Evolutionary conservation across 2,329 filamentous ascomycete genomes (phyloP).

Genomic region (Talaromyces sp.): DNA sequence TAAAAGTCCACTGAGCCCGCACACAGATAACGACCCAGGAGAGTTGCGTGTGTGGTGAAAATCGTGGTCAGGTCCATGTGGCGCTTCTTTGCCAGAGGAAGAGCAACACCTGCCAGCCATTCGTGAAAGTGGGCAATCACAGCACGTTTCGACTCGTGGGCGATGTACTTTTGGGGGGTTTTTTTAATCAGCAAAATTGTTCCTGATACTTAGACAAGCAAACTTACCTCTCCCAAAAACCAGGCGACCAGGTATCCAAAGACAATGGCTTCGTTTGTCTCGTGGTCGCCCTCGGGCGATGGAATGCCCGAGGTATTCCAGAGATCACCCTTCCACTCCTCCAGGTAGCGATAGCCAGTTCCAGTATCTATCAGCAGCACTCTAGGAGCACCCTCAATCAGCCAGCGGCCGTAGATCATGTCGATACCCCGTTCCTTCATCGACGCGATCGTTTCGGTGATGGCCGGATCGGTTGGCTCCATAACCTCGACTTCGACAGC

Average conservation of each 20-base stretch:
- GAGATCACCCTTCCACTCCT: slow-evolving; percentile 96
- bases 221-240: slow-evolving; percentile 89
- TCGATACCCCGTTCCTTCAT: slow-evolving; percentile 92
- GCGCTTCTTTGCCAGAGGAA: slow-evolving; percentile 87
- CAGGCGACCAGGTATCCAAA: slow-evolving; percentile 97
- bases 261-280: slow-evolving; percentile 96
- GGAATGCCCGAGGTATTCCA: slow-evolving; percentile 93
- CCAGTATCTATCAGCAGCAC: slow-evolving; percentile 94
- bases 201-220: not conserved
- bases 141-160: slow-evolving; percentile 83
- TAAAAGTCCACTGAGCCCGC: slow-evolving; percentile 98
- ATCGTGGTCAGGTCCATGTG: slow-evolving; percentile 96
- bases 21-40: slow-evolving; percentile 92
- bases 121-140: slow-evolving; percentile 99
- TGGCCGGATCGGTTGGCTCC: slow-evolving; percentile 72
- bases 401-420: slow-evolving; percentile 90
- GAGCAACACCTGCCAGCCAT: slow-evolving; percentile 90
- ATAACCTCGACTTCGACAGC: slow-evolving; percentile 97
- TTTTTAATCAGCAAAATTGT: not conserved
- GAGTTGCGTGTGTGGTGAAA: slow-evolving; percentile 95
- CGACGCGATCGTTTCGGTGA: slow-evolving; percentile 77
- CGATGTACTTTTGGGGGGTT: slow-evolving; percentile 61
- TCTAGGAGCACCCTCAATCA: slow-evolving; percentile 92
- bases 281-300: slow-evolving; percentile 83
- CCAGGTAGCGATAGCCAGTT: slow-evolving; percentile 81